These are phyloP conservation scores for Neocallimastix lanati DNA, from an alignment of 192 early-diverging fungal species.

Conservation along the genomic window DNA sequence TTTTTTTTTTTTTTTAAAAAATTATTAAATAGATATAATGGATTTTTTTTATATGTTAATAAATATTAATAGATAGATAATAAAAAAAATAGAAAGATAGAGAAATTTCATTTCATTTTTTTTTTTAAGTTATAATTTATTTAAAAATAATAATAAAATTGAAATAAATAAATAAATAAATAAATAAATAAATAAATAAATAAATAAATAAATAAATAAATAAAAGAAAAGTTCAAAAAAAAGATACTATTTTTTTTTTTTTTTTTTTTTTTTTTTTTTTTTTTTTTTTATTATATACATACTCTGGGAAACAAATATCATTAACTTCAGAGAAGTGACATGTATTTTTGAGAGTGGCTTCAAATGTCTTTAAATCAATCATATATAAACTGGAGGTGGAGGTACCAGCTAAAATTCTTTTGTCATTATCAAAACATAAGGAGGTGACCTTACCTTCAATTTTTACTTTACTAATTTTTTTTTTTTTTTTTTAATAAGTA, in stretches of 20 bases:
- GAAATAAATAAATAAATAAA: background rate
- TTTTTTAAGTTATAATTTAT: too few species aligned
- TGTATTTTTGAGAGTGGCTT: constrained; percentile 16
- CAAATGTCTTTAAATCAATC: constrained; percentile 13
- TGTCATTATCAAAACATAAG: constrained; percentile 17
- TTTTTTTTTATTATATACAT: background rate
- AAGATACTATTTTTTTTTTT: too few species aligned
- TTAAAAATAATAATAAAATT: too few species aligned
- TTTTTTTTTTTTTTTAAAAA: too few species aligned
- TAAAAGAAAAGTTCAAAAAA: too few species aligned
- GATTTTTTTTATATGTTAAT: too few species aligned
- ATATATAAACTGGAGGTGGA: constrained; percentile 31
- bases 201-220: background rate
- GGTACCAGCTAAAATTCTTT: constrained; percentile 23
- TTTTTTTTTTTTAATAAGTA: too few species aligned
- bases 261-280: too few species aligned
- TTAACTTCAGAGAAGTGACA: constrained; percentile 34
- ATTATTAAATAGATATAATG: too few species aligned
- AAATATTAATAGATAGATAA: too few species aligned
- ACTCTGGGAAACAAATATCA: constrained; percentile 31
- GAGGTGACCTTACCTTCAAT: constrained; percentile 37
- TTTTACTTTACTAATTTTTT: constrained; percentile 18
- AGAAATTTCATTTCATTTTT: too few species aligned
- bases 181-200: background rate
- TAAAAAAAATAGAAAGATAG: too few species aligned